phyloP scores from a whole-genome alignment of 2,329 filamentous ascomycete genomes.

The Pseudonectria buxi region DNA sequence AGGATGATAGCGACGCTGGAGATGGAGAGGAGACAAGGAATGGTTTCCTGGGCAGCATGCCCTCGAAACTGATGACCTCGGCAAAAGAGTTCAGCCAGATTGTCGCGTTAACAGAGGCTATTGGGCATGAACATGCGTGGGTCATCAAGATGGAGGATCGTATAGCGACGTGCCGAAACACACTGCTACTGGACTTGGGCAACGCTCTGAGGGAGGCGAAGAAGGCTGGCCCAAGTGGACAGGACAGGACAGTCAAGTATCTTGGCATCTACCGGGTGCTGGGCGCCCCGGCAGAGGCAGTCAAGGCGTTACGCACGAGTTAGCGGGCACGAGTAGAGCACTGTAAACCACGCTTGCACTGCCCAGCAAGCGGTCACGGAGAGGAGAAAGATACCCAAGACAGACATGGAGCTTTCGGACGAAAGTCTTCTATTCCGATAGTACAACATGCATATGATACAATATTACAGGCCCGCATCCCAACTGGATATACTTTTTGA shows the following conservation, averaged over 20 bases:
- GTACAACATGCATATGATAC: constrained; percentile 31
- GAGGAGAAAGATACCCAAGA: constrained; percentile 23
- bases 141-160: constrained; percentile 47
- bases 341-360: constrained; percentile 4
- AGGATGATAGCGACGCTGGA: constrained; percentile 32
- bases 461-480: constrained; percentile 23
- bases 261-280: constrained; percentile 47
- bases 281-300: constrained; percentile 45
- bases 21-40: constrained; percentile 33
- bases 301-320: constrained; percentile 40
- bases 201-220: constrained; percentile 41
- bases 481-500: constrained; percentile 5
- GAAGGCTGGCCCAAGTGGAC: constrained; percentile 36
- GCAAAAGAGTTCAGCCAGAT: constrained; percentile 40
- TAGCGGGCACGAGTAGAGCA: constrained; percentile 6
- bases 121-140: constrained; percentile 43
- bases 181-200: constrained; percentile 48
- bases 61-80: constrained; percentile 38
- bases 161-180: constrained; percentile 47
- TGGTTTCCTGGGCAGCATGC: constrained; percentile 37
- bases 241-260: constrained; percentile 42
- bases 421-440: constrained; percentile 17
- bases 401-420: constrained; percentile 5
- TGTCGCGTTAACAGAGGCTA: constrained; percentile 33
- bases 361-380: constrained; percentile 16